Percentiles rank a stretch among this genome's conserved stretches.
Evolutionary conservation across 2,329 filamentous ascomycete species (phyloP).

Genomic region (Nothophoma quercina): DNA sequence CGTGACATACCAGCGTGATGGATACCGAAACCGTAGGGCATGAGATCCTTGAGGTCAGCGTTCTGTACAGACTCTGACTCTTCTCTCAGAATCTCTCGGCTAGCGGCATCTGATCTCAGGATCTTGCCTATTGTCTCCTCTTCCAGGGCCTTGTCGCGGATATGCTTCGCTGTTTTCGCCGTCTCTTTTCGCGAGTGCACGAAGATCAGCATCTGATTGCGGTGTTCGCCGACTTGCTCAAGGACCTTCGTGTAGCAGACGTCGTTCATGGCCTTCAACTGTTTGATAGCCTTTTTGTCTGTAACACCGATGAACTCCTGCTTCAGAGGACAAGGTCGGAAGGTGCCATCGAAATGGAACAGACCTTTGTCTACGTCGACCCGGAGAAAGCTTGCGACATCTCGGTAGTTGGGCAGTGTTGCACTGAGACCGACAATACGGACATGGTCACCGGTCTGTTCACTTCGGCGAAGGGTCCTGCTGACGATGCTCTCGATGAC

Average conservation of each 20-base stretch:
- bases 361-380: constrained; percentile 85
- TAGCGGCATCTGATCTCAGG: constrained; percentile 89
- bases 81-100: constrained; percentile 84
- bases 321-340: constrained; percentile 88
- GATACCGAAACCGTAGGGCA: constrained; percentile 97
- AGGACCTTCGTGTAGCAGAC: constrained; percentile 98
- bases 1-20: constrained; percentile 98
- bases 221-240: constrained; percentile 90
- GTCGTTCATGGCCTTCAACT: constrained; percentile 99
- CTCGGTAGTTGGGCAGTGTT: constrained; percentile 93
- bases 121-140: constrained; percentile 97
- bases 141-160: constrained; percentile 96
- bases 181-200: constrained; percentile 99
- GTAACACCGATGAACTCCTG: constrained; percentile 98
- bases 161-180: constrained; percentile 94
- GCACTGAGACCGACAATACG: constrained; percentile 92
- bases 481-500: constrained; percentile 97
- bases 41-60: constrained; percentile 86
- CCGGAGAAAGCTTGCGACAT: constrained; percentile 93
- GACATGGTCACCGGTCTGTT: constrained; percentile 93
- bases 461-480: constrained; percentile 88
- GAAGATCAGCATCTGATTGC: constrained; percentile 98
- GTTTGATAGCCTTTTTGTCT: constrained; percentile 98
- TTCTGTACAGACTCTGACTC: constrained; percentile 85
- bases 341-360: constrained; percentile 96